Evolutionary conservation across 352 stramenopile species (phyloP), one percentile per base, ranked within the genome.

Genomic region (Blastocystis sp.): DNA sequence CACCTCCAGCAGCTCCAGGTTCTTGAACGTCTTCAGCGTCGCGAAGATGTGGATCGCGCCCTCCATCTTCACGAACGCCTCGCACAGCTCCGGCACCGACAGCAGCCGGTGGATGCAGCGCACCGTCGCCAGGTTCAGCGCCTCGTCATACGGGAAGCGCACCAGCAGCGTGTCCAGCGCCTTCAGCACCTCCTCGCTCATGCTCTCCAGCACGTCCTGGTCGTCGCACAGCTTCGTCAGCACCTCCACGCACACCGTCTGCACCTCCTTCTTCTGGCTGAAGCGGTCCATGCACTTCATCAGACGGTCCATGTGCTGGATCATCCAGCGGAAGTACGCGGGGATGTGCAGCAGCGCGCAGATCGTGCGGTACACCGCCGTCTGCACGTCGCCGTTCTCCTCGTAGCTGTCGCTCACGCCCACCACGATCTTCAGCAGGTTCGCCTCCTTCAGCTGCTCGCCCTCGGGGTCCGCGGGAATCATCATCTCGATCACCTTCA

Each of bases 401-500:
- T 67, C 29, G 60, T 85, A 85, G 2, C 21, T 21, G 16, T 69
- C 50, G 51, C 74, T 85, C 50, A 85, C 74, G 35, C 31, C 41
- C 1, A 85, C 35, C 55, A 85, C 74, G 26, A 69, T 37, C 55
- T 69, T 67, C 74, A 45, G 51, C 59, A 85, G 50, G 35, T 50
- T 33, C 59, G 45, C 74, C 29, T 85, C 74, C 29, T 37, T 31
- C 59, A 85, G 50, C 74, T 85, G 41, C 51, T 85, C 35, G 74
- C 74, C 74, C n/a, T 66, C 37, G 33, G 50, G 50, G 37, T 85
- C 74, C 16, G 74, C 74, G 12, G 74, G 74, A 1, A 85, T 62
- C 74, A 85, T 60, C 74, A 85, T 66, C 74, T 85, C 74, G 50
- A 85, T 85, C 74, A 85, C 74, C 33, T 60, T 1, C 74, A 85